Percentiles rank a stretch among this genome's conserved stretches.
Evolutionary conservation across 768 basidiomycete species (phyloP).

Genomic region (Cystoderma amianthinum): DNA sequence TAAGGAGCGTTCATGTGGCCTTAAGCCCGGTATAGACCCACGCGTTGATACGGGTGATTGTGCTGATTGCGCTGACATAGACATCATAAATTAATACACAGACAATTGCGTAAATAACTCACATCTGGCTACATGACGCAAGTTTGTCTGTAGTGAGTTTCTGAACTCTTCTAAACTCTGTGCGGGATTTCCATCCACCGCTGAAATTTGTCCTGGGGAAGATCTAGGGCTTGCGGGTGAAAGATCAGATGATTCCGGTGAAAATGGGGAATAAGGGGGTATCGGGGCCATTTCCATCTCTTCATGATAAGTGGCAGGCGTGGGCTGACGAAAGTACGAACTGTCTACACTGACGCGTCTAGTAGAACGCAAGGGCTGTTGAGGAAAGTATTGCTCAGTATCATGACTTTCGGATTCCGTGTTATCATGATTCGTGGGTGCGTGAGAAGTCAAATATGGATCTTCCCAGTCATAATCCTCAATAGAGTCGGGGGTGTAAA

Average conservation of each 20-base stretch:
- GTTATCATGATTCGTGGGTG: background rate
- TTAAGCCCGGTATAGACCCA: constrained; percentile 10
- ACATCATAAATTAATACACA: background rate
- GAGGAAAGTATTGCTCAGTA: constrained; percentile 1
- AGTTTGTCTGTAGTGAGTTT: constrained; percentile 22
- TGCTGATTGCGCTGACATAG: constrained; percentile 3
- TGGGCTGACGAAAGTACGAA: constrained; percentile 19
- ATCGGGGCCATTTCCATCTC: constrained; percentile 17
- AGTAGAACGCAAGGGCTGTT: constrained; percentile 5
- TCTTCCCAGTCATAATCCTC: constrained; percentile 24
- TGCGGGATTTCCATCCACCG: constrained; percentile 13
- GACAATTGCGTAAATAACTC: constrained; percentile 7
- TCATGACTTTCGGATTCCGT: background rate
- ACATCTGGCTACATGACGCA: constrained; percentile 13
- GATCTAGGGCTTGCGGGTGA: no score
- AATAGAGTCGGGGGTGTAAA: constrained; percentile 22
- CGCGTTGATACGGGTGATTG: constrained; percentile 2
- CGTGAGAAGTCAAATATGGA: constrained; percentile 4
- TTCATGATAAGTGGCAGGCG: constrained; percentile 24
- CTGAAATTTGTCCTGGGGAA: constrained; percentile 4
- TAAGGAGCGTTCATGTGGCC: constrained; percentile 17
- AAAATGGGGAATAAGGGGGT: constrained; percentile 29
- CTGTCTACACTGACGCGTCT: constrained; percentile 28
- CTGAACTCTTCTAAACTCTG: constrained; percentile 32
- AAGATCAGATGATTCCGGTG: no score